Conservation (phyloP, 2,329 filamentous ascomycete species). For the Alternaria sp. region DNA sequence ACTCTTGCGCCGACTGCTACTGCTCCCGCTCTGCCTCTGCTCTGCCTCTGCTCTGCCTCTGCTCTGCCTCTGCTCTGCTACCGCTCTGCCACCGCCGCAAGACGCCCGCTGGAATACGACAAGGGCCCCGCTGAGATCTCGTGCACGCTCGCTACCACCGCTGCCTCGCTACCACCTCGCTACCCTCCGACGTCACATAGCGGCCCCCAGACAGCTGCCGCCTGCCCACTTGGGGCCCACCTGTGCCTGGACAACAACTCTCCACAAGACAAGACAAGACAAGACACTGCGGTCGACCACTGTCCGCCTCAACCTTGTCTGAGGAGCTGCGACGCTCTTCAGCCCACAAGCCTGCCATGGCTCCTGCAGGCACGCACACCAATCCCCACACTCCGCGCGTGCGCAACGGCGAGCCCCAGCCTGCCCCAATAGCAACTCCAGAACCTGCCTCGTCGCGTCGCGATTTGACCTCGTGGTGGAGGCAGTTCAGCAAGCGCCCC, state of each 20-base stretch:
- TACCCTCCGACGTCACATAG: constrained; percentile 26
- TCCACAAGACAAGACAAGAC: constrained; percentile 22
- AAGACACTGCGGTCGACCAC: constrained; percentile 25
- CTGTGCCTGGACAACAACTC: constrained; percentile 31
- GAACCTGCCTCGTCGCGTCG: constrained; percentile 82
- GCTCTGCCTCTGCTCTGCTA: background rate
- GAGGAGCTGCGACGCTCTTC: constrained; percentile 42
- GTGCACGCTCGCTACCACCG: constrained; percentile 16
- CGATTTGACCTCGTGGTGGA: constrained; percentile 97
- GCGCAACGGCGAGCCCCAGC: constrained; percentile 55
- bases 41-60: background rate
- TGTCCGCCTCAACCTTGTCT: constrained; percentile 27
- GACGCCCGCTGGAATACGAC: background rate
- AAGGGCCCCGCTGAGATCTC: constrained; percentile 10
- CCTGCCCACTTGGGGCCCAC: constrained; percentile 37
- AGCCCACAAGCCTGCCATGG: constrained; percentile 44
- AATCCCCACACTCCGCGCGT: constrained; percentile 53
- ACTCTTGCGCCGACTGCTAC: background rate
- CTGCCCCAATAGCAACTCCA: constrained; percentile 57
- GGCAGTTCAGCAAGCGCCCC: constrained; percentile 77
- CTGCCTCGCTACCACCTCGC: constrained; percentile 2
- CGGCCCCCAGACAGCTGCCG: constrained; percentile 36
- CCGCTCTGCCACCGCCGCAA: background rate
- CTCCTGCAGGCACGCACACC: constrained; percentile 48
- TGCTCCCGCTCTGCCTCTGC: background rate